Conservation (phyloP, 1,139 yeast genomes). For the Candida tropicalis region DNA sequence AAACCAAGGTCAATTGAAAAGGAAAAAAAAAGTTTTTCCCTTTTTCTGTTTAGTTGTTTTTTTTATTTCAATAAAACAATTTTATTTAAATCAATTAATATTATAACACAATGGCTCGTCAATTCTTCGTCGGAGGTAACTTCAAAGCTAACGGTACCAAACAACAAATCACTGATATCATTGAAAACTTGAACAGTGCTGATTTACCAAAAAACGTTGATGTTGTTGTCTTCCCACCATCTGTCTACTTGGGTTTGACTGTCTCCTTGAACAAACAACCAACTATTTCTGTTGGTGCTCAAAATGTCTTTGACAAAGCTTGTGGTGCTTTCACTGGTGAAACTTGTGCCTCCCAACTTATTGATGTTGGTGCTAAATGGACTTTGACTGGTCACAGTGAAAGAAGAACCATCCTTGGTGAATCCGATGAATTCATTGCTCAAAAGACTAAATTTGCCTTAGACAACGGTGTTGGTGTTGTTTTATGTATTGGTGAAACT, state of each 20-base stretch:
- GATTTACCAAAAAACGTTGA: constrained; percentile 74
- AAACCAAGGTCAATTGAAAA: neutral
- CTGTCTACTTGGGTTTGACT: constrained; percentile 84
- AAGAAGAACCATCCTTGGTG: constrained; percentile 93
- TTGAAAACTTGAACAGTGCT: constrained; percentile 79
- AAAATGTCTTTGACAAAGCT: constrained; percentile 83
- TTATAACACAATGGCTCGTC: constrained; percentile 67
- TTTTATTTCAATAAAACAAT: neutral
- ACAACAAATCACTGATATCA: constrained; percentile 79
- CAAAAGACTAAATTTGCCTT: constrained; percentile 93
- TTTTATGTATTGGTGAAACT: constrained; percentile 97
- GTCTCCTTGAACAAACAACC: constrained; percentile 67
- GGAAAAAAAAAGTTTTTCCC: neutral
- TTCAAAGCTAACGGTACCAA: constrained; percentile 98
- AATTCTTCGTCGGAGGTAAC: constrained; percentile 97
- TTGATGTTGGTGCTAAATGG: constrained; percentile 94
- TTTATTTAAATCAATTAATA: neutral
- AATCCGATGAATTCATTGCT: constrained; percentile 89
- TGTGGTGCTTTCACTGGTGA: constrained; percentile 99
- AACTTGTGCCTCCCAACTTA: constrained; percentile 82
- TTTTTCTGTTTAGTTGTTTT: neutral
- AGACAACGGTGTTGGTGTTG: constrained; percentile 84
- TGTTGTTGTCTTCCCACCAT: constrained; percentile 96
- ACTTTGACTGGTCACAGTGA: constrained; percentile 98
- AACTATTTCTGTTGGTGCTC: constrained; percentile 83